A percentile compares a stretch with the other conserved stretches of the same genome.
Evolutionary conservation across 306 rosid species (phyloP).

Genomic region (Canavalia gladiata): DNA sequence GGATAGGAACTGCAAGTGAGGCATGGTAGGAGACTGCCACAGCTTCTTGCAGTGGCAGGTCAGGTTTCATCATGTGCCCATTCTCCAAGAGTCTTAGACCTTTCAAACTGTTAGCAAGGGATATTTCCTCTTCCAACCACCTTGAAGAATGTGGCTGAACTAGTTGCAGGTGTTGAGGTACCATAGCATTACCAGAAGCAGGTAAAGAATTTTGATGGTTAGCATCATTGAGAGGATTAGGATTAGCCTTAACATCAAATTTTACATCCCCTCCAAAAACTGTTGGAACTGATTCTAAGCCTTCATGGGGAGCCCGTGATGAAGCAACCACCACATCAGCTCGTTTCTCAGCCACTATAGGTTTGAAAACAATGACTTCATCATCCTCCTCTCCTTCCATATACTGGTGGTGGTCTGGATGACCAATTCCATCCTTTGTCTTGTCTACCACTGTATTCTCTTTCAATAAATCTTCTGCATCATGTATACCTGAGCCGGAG

Average conservation of each 20-base stretch:
- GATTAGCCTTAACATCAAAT: constrained; percentile 48
- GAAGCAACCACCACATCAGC: constrained; percentile 53
- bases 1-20: constrained; percentile 60
- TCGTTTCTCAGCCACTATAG: constrained; percentile 75
- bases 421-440: constrained; percentile 49
- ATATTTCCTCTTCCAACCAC: constrained; percentile 66
- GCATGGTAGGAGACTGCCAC: constrained; percentile 48
- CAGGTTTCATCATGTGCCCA: constrained; percentile 68
- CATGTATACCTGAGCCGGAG: constrained; percentile 51
- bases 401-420: constrained; percentile 55
- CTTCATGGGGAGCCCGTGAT: constrained; percentile 54
- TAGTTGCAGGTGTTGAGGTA: constrained; percentile 66
- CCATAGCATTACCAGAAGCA: constrained; percentile 51
- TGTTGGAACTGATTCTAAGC: constrained; percentile 52
- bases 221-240: constrained; percentile 49
- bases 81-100: constrained; percentile 76
- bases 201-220: constrained; percentile 61
- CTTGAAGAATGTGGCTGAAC: constrained; percentile 64
- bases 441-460: constrained; percentile 58
- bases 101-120: constrained; percentile 64
- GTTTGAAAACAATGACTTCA: constrained; percentile 95
- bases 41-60: constrained; percentile 56
- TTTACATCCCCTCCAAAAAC: constrained; percentile 59
- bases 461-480: constrained; percentile 51
- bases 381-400: constrained; percentile 90